Conservation (phyloP, 2,329 filamentous ascomycete genomes). For the Epichloe brachyelytri region DNA sequence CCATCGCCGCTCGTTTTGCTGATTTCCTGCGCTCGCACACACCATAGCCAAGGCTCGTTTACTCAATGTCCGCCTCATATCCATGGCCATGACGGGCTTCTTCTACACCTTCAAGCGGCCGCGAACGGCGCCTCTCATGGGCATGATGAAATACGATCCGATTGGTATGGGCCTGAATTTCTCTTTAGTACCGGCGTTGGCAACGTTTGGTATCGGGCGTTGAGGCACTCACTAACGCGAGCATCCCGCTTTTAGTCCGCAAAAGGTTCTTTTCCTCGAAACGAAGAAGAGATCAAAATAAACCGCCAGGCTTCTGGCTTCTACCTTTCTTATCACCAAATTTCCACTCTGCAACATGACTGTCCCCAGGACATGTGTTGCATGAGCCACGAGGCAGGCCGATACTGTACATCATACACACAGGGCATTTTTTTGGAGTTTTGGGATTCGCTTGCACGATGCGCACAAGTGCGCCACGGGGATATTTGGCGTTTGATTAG, state of each 20-base stretch:
- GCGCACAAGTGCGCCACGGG: not conserved
- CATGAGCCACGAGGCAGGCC: not conserved
- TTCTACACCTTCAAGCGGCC: conserved; percentile 86
- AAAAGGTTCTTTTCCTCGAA: conserved; percentile 94
- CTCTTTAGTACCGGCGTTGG: not conserved
- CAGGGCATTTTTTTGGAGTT: conserved; percentile 19
- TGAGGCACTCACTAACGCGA: not conserved
- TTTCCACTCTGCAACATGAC: not conserved
- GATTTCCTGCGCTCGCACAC: not conserved
- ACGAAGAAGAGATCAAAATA: conserved; percentile 65
- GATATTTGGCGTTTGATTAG: not conserved
- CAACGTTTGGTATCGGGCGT: not conserved
- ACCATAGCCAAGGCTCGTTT: conserved; percentile 73
- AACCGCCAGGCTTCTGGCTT: not conserved
- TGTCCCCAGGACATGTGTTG: not conserved
- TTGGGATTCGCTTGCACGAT: conserved; percentile 8
- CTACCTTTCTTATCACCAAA: not conserved
- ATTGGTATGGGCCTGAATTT: conserved; percentile 49
- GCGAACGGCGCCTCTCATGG: conserved; percentile 68
- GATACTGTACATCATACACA: conserved; percentile 16
- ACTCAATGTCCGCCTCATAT: conserved; percentile 84
- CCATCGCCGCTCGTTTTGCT: conserved; percentile 2
- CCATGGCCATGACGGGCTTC: conserved; percentile 98
- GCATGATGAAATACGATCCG: conserved; percentile 98
- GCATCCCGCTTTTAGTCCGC: conserved; percentile 49